Evolutionary conservation across 352 stramenopile species (phyloP), one percentile per base, ranked within the genome.

Genomic region (Phytophthora uliginosa): DNA sequence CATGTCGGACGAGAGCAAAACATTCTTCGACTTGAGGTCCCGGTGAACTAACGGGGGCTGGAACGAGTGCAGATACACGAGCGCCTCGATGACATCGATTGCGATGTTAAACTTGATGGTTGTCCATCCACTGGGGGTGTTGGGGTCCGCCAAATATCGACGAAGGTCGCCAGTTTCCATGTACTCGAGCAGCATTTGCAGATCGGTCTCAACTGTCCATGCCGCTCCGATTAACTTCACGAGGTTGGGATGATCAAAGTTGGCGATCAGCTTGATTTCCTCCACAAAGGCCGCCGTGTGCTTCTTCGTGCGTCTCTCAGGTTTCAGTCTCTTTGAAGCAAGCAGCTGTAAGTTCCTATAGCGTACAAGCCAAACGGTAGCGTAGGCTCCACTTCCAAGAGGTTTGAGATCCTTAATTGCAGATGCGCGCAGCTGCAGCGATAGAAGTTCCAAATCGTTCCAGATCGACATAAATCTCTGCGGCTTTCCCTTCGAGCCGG

Each of bases 21-120:
- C 77, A 33, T 89, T 89, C 6, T 79, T 76, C 0, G 82, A 86
- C 52, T 88, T 91, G 50, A 91, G 60, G 40, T 91, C 82, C 7
- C 82, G 80, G 54, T 91, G 82, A 8, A 91, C 68, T 0, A 92
- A 55, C 7, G 80, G 66, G 7, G 66, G 66, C 45, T 63, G 34
- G 34, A 81, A 73, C 20, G 71, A 76, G 57, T 87, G 80, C 15
- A 87, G 22, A 47, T 79, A 87, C 38, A 80, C 67, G 3, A 85
- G 64, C 1, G 77, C 79, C 10, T 82, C 68, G n/a, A 76, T 73
- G 2, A 86, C 51, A 45, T 74, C 77, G 24, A 79, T 59, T 1
- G 79, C 79, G 36, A 84, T 84, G 13, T 65, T 48, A 36, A 83
- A 66, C 61, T 74, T 75, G 8, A 42, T 59, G n/a, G 38, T 56